Base-by-base conservation (phyloP, 23 red algal species). In the Cyanidioschyzon merolae region DNA sequence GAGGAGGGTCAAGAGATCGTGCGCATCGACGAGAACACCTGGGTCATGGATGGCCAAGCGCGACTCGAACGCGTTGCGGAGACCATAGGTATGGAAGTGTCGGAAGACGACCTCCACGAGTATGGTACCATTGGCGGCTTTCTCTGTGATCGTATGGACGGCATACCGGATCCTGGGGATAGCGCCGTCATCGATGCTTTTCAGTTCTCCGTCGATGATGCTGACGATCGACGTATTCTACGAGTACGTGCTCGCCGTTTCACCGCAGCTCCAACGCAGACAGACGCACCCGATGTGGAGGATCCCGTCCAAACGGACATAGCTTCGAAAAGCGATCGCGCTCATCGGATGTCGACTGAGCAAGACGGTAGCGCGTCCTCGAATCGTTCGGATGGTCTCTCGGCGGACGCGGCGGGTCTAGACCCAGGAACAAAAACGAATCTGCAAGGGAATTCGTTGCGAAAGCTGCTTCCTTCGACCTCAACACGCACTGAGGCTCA, bases 111-210 rank as follows among this genome's bases (percentile, higher is more conserved):
- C 35, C 68, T 98, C 51, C 76, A 79, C 76, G 87, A 98, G 58
- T 92, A 89, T 77, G 94, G 89, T 38, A 98, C 94, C 41, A 91
- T 98, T 76, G 90, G 87, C 26, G 94, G 94, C 27, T 84, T 98
- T 30, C 68, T 98, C 2, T 91, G 89, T 74, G 87, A 88, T 1
- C 79, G 80, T 24, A 89, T 98, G 86, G 94, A 86, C 2, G 86
- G 88, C 39, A 98, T 98, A 57, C 94, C 94, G 2, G 37, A 81
- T 38, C 68, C 39, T 35, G 88, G 88, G 1, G 94, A 91, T 38
- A 37, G 58, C n/a, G 32, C 86, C 34, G 67, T 90, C n/a, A 45
- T 90, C 1, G 58, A 79, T 31, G 57, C 76, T n/a, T 84, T 92
- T 3, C 68, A 80, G 32, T 91, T 98, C 57, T 75, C 41, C 26